These are phyloP conservation scores for Glebionis coronaria DNA, from an alignment of 129 eudicot genomes.

Conservation along the genomic window DNA sequence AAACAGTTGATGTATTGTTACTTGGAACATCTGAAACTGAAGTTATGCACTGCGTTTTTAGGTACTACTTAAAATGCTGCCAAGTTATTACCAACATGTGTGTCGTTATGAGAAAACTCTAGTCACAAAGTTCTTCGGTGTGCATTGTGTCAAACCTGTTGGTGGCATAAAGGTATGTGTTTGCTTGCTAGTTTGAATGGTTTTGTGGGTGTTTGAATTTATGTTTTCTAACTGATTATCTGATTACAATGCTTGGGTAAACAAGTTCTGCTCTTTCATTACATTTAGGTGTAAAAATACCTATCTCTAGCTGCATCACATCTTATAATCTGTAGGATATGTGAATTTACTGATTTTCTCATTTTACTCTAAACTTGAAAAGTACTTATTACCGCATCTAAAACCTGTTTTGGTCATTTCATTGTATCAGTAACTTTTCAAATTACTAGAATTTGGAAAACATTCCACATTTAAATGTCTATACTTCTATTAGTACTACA, in stretches of 20 bases:
- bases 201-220: slow-evolving; percentile 8
- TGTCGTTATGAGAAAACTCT: slow-evolving; percentile 84
- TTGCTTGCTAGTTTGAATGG: not conserved
- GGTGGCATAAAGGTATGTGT: slow-evolving; percentile 82
- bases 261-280: too few species aligned
- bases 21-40: slow-evolving; percentile 18
- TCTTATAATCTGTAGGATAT: too few species aligned
- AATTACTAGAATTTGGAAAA: slow-evolving; percentile 66
- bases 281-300: too few species aligned
- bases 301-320: too few species aligned
- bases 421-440: too few species aligned
- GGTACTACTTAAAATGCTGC: slow-evolving; percentile 95
- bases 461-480: not conserved
- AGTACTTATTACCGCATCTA: too few species aligned
- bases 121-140: slow-evolving; percentile 89
- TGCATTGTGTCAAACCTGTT: slow-evolving; percentile 93
- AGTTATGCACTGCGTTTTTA: slow-evolving; percentile 21
- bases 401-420: too few species aligned
- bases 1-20: not conserved
- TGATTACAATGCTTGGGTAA: not conserved
- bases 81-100: slow-evolving; percentile 82
- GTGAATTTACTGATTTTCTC: too few species aligned
- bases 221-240: not conserved
- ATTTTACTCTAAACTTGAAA: too few species aligned
- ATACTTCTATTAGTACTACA: not conserved